Base-by-base conservation (phyloP, 2,329 filamentous ascomycete genomes). In the Diaporthe sp. region DNA sequence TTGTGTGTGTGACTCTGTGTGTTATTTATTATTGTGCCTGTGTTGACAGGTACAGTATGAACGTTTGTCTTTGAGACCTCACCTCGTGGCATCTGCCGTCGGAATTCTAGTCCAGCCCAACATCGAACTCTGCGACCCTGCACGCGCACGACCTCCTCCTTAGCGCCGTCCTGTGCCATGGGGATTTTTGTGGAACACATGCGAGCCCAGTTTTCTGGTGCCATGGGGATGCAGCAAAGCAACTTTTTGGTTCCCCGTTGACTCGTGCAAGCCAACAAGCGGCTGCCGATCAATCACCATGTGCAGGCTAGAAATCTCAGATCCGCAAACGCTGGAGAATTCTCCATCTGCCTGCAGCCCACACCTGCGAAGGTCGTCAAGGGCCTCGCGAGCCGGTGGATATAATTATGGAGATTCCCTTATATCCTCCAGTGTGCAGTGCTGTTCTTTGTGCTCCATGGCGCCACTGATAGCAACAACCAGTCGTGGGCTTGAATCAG, bases 151-250 rank as follows among this genome's bases (percentile, higher is more conserved):
- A 67, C 61, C 30, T 13, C 19, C 22, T 17, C 22, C 47, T 69
- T 71, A 71, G 69, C 55, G 69, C 57, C 45, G 28, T 64, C 42
- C 69, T 50, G 69, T 72, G 69, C 70, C 70, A 72, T 72, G 70
- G 70, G 70, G 70, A 64, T 54, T 64, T 64, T 22, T 72, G 70
- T 72, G 70, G 70, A 17, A 68, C 64, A 40, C n/a, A 25, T n/a
- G 60, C 60, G 60, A 66, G 60, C 60, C 60, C 47, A 40, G 5
- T 66, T 66, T 45, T 47, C 19, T 47, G 60, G 60, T 33, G 45
- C 45, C 64, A 28, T 68, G 64, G 47, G 47, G 64, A 68, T 54
- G 64, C 47, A 52, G 64, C 47, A 40, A 28, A n/a, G n/a, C n/a
- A n/a, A n/a, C n/a, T n/a, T 30, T 54, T 40, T 64, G 58, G 47